These are phyloP conservation scores for Claviceps maximensis DNA, from an alignment of 2,329 filamentous ascomycete species.

Conservation along the genomic window DNA sequence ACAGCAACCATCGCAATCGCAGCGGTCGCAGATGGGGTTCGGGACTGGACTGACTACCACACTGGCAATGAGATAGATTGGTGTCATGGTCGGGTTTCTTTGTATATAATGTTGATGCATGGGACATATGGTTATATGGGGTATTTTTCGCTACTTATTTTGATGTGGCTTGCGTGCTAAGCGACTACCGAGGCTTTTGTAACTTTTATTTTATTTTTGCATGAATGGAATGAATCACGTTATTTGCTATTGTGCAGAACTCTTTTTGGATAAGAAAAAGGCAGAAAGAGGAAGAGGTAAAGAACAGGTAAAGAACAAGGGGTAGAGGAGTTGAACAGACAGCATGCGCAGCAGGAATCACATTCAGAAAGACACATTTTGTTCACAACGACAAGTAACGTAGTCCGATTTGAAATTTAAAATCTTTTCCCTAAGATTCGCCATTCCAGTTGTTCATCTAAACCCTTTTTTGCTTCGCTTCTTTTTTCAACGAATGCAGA, in stretches of 20 bases:
- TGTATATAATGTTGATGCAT: background rate
- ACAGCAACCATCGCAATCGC: slow-evolving; percentile 17
- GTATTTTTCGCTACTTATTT: background rate
- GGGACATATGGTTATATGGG: background rate
- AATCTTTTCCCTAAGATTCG: slow-evolving; percentile 10
- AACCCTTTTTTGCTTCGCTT: slow-evolving; percentile 19
- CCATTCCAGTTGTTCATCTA: slow-evolving; percentile 23
- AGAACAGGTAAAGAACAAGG: too few species aligned
- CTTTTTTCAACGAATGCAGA: slow-evolving; percentile 21
- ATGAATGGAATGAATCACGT: slow-evolving; percentile 1
- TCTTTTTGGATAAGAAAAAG: too few species aligned
- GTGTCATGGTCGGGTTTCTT: background rate
- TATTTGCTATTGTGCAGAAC: background rate
- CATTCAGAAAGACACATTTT: background rate
- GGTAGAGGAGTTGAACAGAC: too few species aligned
- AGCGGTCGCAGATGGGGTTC: slow-evolving; percentile 14
- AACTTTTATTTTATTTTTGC: background rate
- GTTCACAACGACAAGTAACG: slow-evolving; percentile 9
- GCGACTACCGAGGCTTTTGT: background rate
- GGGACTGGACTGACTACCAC: slow-evolving; percentile 19
- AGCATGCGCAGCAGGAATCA: background rate
- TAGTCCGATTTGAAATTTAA: slow-evolving; percentile 13
- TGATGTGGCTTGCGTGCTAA: background rate
- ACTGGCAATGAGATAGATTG: slow-evolving; percentile 20
- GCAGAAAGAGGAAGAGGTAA: too few species aligned